Conservation (phyloP, 2,329 filamentous ascomycete genomes). For the Epichloe hybrida region DNA sequence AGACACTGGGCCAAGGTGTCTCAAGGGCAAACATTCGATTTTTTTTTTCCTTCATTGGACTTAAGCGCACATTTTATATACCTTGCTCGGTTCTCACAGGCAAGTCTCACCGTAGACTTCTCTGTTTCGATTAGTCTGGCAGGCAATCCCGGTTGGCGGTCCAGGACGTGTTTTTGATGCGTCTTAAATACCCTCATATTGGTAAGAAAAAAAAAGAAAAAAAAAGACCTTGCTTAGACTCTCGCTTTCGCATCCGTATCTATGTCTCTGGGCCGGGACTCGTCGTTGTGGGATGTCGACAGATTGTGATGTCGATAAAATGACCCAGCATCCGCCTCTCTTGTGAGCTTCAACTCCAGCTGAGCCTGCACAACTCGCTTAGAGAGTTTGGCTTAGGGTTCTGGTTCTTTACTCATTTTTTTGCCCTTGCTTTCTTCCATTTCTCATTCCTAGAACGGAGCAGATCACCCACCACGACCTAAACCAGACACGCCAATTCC, state of each 20-base stretch:
- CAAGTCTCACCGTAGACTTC: too few species aligned
- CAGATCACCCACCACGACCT: neutral
- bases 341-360: neutral
- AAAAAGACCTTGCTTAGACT: neutral
- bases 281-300: too few species aligned
- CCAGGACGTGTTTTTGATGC: neutral
- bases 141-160: neutral
- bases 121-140: neutral
- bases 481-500: neutral
- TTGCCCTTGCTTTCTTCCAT: neutral
- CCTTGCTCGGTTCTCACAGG: neutral
- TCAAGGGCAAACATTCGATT: neutral
- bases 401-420: neutral
- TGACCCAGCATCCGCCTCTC: neutral
- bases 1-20: too few species aligned
- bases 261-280: neutral
- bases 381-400: too few species aligned
- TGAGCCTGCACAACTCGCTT: neutral
- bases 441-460: neutral
- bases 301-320: neutral
- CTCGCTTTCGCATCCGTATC: neutral
- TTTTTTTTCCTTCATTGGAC: neutral
- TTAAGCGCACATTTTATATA: neutral
- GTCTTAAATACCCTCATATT: neutral
- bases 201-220: neutral